A percentile compares a stretch with the other conserved stretches of the same genome.
Conservation (phyloP, 2,329 filamentous ascomycete genomes). For the Aspergillus sp. region DNA sequence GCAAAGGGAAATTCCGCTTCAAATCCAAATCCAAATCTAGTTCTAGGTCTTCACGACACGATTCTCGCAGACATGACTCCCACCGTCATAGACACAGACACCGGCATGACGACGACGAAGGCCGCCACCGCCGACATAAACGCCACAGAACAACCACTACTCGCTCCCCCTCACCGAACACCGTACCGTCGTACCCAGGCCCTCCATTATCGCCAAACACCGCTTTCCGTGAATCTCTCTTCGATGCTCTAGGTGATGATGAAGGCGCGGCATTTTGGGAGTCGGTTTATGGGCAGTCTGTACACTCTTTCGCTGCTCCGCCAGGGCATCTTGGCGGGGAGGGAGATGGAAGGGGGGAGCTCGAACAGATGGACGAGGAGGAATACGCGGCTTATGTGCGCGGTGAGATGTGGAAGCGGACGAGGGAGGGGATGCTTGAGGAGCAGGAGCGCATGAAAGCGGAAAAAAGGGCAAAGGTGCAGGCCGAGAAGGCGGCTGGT, state of each 20-base stretch:
- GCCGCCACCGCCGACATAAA: conserved; percentile 22
- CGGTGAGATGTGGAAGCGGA: conserved; percentile 92
- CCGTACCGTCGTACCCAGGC: neutral
- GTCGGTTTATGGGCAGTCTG: conserved; percentile 90
- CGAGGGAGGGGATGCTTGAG: conserved; percentile 77
- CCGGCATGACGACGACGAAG: neutral
- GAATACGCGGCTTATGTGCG: conserved; percentile 87
- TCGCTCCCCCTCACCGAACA: neutral
- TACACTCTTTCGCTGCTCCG: conserved; percentile 71
- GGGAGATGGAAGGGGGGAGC: conserved; percentile 43
- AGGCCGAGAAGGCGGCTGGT: conserved; percentile 32
- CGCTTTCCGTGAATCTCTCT: conserved; percentile 89
- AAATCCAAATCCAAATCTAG: conserved; percentile 26
- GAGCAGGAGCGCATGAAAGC: conserved; percentile 66
- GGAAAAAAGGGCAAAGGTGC: conserved; percentile 50
- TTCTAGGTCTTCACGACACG: neutral
- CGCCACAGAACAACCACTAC: conserved; percentile 18
- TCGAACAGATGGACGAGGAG: conserved; percentile 88
- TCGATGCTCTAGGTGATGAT: conserved; percentile 95
- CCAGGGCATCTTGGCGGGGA: conserved; percentile 21
- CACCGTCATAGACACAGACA: conserved; percentile 18
- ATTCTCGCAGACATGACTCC: conserved; percentile 3
- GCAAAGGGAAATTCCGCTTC: conserved; percentile 34
- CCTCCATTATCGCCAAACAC: conserved; percentile 61
- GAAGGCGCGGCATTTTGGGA: conserved; percentile 96